Evolutionary conservation across 2,329 filamentous ascomycete species (phyloP), one percentile per base, ranked within the genome.

Genomic region (Fusarium sp.): DNA sequence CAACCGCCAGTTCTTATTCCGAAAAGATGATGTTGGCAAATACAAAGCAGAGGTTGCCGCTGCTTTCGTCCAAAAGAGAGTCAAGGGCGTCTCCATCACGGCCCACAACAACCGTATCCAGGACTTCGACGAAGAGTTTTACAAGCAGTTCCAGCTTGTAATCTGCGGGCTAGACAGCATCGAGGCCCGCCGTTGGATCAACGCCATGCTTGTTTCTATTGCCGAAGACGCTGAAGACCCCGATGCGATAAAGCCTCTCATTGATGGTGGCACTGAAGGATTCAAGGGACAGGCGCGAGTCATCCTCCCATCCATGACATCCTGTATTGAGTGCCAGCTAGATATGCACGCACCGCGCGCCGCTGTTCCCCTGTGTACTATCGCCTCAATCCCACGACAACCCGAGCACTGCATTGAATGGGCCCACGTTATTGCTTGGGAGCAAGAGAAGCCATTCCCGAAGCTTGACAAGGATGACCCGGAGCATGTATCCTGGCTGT

Each of bases 401-500:
- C 96, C 96, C 2, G 95, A 98, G 81, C 96, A 99, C 84, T 99
- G 96, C 81, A 93, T 99, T 78, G 96, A 99, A 84, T 99, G 96
- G 96, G 97, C 96, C 0, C 95, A 98, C 81, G 92, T 98, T 79
- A 98, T 99, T 71, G 96, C 96, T 44, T 99, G 96, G 96, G 95
- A 97, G 70, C 89, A 92, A 75, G 91, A 94, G 78, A 92, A 92
- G 80, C 93, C 92, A 71, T 97, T 95, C 74, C 91, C 95, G 24
- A 88, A 89, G 39, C 91, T 99, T 53, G 96, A 99, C 83, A 98
- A 94, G 76, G 97, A 99, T 81, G 94, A 99, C 78, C 93, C 97
- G 44, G 94, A 97, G 80, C 96, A 99, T 82, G 96, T 99, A 78
- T 93, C 92, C n/a, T 99, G 96, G 96, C 88, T 99, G 8, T 98